These are phyloP conservation scores for Alternaria tenuissima DNA, from an alignment of 2,329 filamentous ascomycete genomes.

Conservation along the genomic window DNA sequence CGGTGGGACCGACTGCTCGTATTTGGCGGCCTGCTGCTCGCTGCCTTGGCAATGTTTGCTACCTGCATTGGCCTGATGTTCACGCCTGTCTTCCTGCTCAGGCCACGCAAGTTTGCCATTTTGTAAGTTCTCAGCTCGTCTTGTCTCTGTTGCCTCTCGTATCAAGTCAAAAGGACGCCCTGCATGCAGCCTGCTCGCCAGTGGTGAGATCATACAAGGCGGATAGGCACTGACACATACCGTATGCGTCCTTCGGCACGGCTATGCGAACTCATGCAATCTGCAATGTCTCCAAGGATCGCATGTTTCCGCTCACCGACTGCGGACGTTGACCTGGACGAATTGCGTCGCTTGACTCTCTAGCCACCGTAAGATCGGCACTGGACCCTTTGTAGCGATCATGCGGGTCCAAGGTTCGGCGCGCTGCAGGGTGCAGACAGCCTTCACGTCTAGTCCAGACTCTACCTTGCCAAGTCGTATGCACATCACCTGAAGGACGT, in stretches of 20 bases:
- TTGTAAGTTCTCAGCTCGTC: conserved; percentile 73
- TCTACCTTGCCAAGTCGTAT: conserved; percentile 31
- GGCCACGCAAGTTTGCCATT: conserved; percentile 93
- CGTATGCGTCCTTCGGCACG: conserved; percentile 31
- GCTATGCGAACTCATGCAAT: conserved; percentile 45
- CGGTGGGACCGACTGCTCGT: conserved; percentile 95
- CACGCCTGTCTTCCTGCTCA: conserved; percentile 70
- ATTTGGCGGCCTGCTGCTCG: conserved; percentile 65
- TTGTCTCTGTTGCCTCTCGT: conserved; percentile 25
- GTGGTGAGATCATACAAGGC: conserved; percentile 27
- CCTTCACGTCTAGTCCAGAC: conserved; percentile 41
- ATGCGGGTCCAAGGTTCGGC: conserved; percentile 52
- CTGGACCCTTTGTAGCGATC: conserved; percentile 49
- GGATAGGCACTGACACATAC: conserved; percentile 40
- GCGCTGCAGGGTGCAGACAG: conserved; percentile 46
- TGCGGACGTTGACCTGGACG: conserved; percentile 23
- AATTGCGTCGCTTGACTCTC: conserved; percentile 44
- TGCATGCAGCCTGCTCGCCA: conserved; percentile 27
- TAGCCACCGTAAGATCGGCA: conserved; percentile 48
- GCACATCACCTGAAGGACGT: conserved; percentile 35
- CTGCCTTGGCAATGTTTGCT: conserved; percentile 84
- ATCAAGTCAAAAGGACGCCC: conserved; percentile 24
- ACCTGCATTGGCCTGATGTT: conserved; percentile 92
- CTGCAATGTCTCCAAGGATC: conserved; percentile 26
- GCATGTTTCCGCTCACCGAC: conserved; percentile 20